A percentile compares a stretch with the other conserved stretches of the same genome.
Evolutionary conservation across 2,329 filamentous ascomycete genomes (phyloP).

Genomic region (Cladophialophora bantiana): DNA sequence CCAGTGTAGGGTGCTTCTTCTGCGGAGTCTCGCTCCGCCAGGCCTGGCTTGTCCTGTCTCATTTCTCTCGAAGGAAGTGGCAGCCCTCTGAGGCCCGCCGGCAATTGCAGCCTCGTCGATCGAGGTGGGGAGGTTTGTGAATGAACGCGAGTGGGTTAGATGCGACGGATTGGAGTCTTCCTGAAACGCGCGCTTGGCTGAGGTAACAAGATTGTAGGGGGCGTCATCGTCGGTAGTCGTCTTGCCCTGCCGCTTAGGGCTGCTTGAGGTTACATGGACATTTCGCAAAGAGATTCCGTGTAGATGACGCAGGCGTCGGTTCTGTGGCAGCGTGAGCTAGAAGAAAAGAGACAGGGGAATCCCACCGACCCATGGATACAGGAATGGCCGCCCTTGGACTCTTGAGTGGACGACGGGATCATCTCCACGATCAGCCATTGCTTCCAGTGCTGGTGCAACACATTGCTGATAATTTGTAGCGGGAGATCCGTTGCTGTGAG

Average conservation of each 20-base stretch:
- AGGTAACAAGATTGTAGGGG: conserved; percentile 69
- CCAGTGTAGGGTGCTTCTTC: conserved; percentile 70
- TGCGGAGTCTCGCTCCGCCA: conserved; percentile 50
- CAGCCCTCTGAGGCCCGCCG: conserved; percentile 36
- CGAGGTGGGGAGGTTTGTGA: conserved; percentile 41
- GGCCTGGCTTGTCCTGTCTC: conserved; percentile 45
- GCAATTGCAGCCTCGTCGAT: conserved; percentile 30
- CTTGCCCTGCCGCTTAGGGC: conserved; percentile 59
- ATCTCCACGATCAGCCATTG: conserved; percentile 33
- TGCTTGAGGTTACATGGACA: conserved; percentile 69
- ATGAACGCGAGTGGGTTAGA: conserved; percentile 66
- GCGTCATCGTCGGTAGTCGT: conserved; percentile 80
- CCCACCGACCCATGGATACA: conserved; percentile 58
- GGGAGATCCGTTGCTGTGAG: neutral
- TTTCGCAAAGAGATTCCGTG: conserved; percentile 88
- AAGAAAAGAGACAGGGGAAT: neutral
- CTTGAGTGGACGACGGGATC: conserved; percentile 23
- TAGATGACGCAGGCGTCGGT: conserved; percentile 86
- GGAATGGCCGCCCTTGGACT: conserved; percentile 53
- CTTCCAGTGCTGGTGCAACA: conserved; percentile 14
- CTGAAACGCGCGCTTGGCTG: conserved; percentile 68
- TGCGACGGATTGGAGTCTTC: conserved; percentile 52
- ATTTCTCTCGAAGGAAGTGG: conserved; percentile 37
- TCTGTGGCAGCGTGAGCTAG: conserved; percentile 56
- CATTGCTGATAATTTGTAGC: conserved; percentile 19